These are phyloP conservation scores for Floccularia luteovirens DNA, from an alignment of 768 basidiomycete genomes.

Conservation along the genomic window DNA sequence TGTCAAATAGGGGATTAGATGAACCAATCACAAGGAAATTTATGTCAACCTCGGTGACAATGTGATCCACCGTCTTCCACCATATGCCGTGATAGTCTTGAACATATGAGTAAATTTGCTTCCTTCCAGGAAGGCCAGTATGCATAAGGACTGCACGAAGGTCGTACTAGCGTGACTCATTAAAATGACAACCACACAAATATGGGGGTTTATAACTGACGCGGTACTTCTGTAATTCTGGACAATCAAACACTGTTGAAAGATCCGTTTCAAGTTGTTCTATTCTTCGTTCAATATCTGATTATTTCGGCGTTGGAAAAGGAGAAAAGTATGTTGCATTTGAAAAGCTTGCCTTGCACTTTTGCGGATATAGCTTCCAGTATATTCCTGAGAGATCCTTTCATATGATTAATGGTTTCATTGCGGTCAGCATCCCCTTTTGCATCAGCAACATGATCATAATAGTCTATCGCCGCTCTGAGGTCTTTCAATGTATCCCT, in stretches of 20 bases:
- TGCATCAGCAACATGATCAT: slow-evolving; percentile 53
- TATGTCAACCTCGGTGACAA: slow-evolving; percentile 50
- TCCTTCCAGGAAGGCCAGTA: slow-evolving; percentile 71
- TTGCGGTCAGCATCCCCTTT: slow-evolving; percentile 40
- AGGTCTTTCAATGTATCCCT: slow-evolving; percentile 59
- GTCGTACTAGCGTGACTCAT: slow-evolving; percentile 49
- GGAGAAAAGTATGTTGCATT: neutral
- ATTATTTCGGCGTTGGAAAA: neutral
- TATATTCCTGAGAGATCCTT: slow-evolving; percentile 43
- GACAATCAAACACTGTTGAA: slow-evolving; percentile 45
- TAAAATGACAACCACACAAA: neutral
- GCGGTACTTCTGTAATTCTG: slow-evolving; percentile 55
- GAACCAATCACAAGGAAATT: neutral
- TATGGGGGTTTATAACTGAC: slow-evolving; percentile 23
- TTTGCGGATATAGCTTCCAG: slow-evolving; percentile 44
- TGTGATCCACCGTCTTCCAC: slow-evolving; percentile 78
- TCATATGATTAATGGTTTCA: slow-evolving; percentile 31
- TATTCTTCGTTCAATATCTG: slow-evolving; percentile 50
- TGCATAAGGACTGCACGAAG: slow-evolving; percentile 73
- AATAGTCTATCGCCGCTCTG: slow-evolving; percentile 59
- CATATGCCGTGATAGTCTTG: slow-evolving; percentile 53
- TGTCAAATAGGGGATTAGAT: slow-evolving; percentile 14
- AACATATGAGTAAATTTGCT: slow-evolving; percentile 73
- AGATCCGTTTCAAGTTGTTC: slow-evolving; percentile 34
- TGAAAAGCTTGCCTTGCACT: slow-evolving; percentile 37